Evolutionary conservation across 208 protist genomes (phyloP), one percentile per base, ranked within the genome.

Genomic region (Acanthamoeba culbertsoni): DNA sequence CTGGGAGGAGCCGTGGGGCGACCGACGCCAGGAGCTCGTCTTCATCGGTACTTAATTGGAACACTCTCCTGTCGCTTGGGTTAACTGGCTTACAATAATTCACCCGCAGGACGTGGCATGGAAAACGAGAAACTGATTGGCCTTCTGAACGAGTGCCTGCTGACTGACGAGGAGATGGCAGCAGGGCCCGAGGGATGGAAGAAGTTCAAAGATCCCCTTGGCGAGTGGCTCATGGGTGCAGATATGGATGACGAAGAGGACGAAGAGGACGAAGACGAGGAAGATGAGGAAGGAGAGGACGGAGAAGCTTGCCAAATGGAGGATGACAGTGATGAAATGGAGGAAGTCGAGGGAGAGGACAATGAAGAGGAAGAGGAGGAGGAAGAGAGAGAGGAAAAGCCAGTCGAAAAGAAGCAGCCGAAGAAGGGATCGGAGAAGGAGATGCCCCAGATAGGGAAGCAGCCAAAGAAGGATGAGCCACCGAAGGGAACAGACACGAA

Each of bases 21-120:
- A 97, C 59, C 14, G 95, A 12, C 88, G 95, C 26, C 96, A 97
- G 77, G 96, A 97, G 73, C 31, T 97, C 28, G 96, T 98, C 4
- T 95, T 97, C 35, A 98, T 98, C 62, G 96, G 96, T 33, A 40
- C 31, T 3, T 8, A 63, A 12, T 23, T 23, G 57, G 12, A 28
- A n/a, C 23, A 2, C 57, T 18, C 0, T 28, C 26, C n/a, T 71
- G 18, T 42, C 3, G 18, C 40, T 28, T 8, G 28, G 7, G 33
- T n/a, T 75, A 10, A 8, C 35, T 12, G 16, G n/a, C 0, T 18
- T 53, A 4, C 28, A 8, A 0, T 7, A n/a, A n/a, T n/a, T n/a
- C n/a, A n/a, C n/a, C n/a, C n/a, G 23, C 35, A 82, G 71, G 71
- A 23, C 71, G 71, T 14, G 28, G 75, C 4, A 94, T 97, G 89